Conservation (phyloP, 2,329 filamentous ascomycete genomes). For the Dactylellina parvicollis region DNA sequence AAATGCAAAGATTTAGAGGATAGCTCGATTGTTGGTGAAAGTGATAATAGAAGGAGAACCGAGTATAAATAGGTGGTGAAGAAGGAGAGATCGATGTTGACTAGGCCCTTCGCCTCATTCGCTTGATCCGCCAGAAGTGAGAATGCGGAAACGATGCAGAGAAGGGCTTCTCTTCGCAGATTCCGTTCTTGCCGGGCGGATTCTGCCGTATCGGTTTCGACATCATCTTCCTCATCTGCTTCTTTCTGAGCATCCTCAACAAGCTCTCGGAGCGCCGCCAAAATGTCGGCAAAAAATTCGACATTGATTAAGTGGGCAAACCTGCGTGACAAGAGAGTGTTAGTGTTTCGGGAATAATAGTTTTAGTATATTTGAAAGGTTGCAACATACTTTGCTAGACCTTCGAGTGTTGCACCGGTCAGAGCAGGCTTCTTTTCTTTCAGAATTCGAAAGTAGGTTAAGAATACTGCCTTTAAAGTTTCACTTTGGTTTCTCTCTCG, state of each 20-base stretch:
- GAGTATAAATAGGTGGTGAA: conserved; percentile 95
- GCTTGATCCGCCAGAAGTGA: conserved; percentile 94
- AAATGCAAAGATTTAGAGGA: conserved; percentile 77
- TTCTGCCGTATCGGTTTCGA: conserved; percentile 64
- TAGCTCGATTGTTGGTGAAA: conserved; percentile 87
- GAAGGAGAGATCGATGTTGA: conserved; percentile 91
- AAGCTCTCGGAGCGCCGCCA: conserved; percentile 93
- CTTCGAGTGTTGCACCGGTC: conserved; percentile 97
- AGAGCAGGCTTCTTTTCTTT: conserved; percentile 82
- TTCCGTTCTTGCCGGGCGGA: conserved; percentile 67
- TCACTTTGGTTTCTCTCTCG: conserved; percentile 93
- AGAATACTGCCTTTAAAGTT: conserved; percentile 94
- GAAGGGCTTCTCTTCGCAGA: conserved; percentile 82
- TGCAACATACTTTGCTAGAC: conserved; percentile 70
- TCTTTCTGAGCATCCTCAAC: conserved; percentile 75
- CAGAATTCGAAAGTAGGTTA: conserved; percentile 91
- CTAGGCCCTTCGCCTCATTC: conserved; percentile 79
- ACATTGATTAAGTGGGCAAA: conserved; percentile 98
- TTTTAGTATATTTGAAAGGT: not conserved
- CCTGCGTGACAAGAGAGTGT: conserved; percentile 65
- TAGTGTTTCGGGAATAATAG: no score
- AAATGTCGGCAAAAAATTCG: conserved; percentile 95
- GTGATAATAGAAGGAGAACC: conserved; percentile 78
- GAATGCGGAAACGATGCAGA: conserved; percentile 95
- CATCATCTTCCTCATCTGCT: conserved; percentile 65